A percentile compares a stretch with the other conserved stretches of the same genome.
Evolutionary conservation across 2,329 filamentous ascomycete genomes (phyloP).

Genomic region (Pestalotiopsis sp.): DNA sequence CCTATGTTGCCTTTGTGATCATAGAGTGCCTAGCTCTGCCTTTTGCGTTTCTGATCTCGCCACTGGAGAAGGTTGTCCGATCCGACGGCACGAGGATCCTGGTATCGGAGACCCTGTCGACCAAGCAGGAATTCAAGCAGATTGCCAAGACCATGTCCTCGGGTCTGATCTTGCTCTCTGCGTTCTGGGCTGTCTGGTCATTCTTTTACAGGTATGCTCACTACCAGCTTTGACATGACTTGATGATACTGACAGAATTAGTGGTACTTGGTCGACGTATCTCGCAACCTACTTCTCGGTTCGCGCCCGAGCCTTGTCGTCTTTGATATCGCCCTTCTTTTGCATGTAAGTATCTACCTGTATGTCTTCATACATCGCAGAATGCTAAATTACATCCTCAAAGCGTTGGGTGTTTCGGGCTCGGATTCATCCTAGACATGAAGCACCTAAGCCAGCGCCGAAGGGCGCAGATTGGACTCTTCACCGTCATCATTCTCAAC

Average conservation of each 20-base stretch:
- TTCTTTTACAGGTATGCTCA: constrained; percentile 41
- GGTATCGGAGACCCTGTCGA: constrained; percentile 40
- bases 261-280: constrained; percentile 48
- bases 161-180: constrained; percentile 40
- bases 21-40: constrained; percentile 48
- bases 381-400: not conserved
- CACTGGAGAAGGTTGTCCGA: constrained; percentile 46
- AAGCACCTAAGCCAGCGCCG: constrained; percentile 42
- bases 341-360: constrained; percentile 39
- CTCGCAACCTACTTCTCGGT: constrained; percentile 46
- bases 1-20: constrained; percentile 48
- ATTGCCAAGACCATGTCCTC: constrained; percentile 40
- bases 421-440: constrained; percentile 47
- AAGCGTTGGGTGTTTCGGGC: constrained; percentile 48
- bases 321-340: constrained; percentile 49
- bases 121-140: constrained; percentile 40
- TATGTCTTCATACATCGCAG: not conserved
- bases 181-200: constrained; percentile 47
- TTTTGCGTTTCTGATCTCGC: constrained; percentile 47
- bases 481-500: constrained; percentile 46
- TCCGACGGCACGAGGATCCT: constrained; percentile 47
- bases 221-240: constrained; percentile 9
- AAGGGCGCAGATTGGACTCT: constrained; percentile 47
- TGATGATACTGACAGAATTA: constrained; percentile 3
- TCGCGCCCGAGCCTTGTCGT: constrained; percentile 45